Conservation (phyloP, 345 rosid genomes). For the Salix caprea region DNA sequence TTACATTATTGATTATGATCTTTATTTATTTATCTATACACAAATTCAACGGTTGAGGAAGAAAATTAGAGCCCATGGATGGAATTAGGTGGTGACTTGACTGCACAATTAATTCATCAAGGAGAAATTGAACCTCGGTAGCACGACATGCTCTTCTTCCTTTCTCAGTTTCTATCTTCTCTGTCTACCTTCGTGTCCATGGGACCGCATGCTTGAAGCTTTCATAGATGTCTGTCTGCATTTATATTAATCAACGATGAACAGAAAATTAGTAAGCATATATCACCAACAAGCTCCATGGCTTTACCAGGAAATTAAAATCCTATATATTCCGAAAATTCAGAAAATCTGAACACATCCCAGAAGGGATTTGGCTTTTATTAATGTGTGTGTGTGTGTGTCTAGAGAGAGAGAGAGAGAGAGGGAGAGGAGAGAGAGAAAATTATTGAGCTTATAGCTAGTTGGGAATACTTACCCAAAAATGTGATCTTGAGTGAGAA, state of each 20-base stretch:
- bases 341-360: background rate
- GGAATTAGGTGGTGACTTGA: background rate
- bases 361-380: background rate
- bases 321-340: background rate
- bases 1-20: background rate
- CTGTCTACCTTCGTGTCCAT: constrained; percentile 43
- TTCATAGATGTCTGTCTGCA: constrained; percentile 57
- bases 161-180: constrained; percentile 6
- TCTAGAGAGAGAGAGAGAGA: too few species aligned
- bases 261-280: background rate
- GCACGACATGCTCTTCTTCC: background rate
- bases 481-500: constrained; percentile 40
- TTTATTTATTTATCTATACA: background rate
- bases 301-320: background rate
- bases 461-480: constrained; percentile 40
- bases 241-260: background rate
- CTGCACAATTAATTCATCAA: background rate
- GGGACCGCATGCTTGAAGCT: constrained; percentile 59
- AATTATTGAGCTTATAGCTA: too few species aligned
- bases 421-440: background rate
- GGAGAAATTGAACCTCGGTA: background rate
- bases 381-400: too few species aligned
- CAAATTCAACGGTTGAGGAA: background rate
- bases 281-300: too few species aligned
- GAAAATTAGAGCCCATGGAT: background rate